Evolutionary conservation across 2,329 filamentous ascomycete species (phyloP), one percentile per base, ranked within the genome.

Genomic region (Ascochyta lentis): DNA sequence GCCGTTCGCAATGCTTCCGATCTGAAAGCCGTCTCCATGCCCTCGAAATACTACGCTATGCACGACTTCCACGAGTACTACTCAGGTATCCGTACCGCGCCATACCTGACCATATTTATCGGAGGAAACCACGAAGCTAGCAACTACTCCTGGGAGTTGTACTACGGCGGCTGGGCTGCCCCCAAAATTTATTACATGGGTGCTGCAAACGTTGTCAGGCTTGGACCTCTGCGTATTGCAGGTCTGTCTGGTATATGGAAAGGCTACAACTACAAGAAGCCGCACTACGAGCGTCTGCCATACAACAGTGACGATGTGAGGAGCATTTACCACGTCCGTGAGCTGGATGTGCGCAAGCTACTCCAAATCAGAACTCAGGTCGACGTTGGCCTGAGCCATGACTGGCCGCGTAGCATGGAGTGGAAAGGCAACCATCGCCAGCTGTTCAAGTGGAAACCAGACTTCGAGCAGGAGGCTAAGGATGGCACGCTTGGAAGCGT

Each of bases 121-220:
- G 93, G 89, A 39, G 95, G 95, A 2, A 99, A 99, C 72, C 95
- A 99, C 70, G 95, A 99, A 78, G 94, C 95, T 0, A 90, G 90
- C 68, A 92, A 90, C 46, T 87, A 98, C 76, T 80, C 96, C 5
- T 95, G 88, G 81, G 95, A 99, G 77, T 84, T 99, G 0, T 96
- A 91, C 79, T 96, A 98, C 72, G 95, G 95, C 47, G 95, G 95
- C 46, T 99, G 95, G 95, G 95, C 92, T 6, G 94, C 94, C 7
- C 92, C 92, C 8, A 96, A 95, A 65, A 98, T 99, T 61, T 99
- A 97, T 81, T 99, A 97, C 77, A 84, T 98, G 74, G 95, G 95
- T 44, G 91, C 92, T 31, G 92, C 95, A 56, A 97, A 96, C 71
- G 88, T 99, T 8, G 74, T 99, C 37, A 88, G 89, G 16, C 81